Conservation (phyloP, 2,329 filamentous ascomycete species). For the Penicillium occitanis region DNA sequence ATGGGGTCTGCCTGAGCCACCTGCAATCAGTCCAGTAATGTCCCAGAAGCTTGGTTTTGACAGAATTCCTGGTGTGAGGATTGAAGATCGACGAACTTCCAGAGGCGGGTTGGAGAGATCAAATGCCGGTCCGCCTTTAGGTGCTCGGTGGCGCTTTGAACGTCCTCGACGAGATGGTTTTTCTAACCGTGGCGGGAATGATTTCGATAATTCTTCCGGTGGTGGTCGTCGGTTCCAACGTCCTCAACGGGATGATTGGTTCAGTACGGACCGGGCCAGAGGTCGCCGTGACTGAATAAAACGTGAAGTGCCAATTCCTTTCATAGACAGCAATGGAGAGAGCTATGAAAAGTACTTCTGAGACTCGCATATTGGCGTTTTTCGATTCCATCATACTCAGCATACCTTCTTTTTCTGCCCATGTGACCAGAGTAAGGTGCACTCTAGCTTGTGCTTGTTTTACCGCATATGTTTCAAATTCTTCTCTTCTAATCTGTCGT, state of each 20-base stretch:
- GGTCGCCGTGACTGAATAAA: background rate
- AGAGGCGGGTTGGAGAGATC: background rate
- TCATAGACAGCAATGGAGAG: background rate
- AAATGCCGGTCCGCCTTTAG: background rate
- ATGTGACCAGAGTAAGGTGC: background rate
- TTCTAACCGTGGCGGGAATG: background rate
- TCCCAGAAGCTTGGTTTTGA: constrained; percentile 34
- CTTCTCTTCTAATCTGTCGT: constrained; percentile 18
- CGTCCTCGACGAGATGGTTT: constrained; percentile 6
- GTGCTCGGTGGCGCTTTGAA: background rate
- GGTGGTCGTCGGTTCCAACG: background rate
- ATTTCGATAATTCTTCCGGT: background rate
- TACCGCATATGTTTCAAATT: constrained; percentile 11
- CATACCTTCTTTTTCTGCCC: background rate
- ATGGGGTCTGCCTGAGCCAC: constrained; percentile 48
- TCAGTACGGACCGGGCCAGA: background rate
- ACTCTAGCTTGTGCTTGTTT: constrained; percentile 6
- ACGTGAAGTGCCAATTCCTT: background rate
- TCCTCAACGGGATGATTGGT: constrained; percentile 3
- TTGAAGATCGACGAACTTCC: constrained; percentile 12
- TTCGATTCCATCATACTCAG: background rate
- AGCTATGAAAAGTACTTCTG: background rate
- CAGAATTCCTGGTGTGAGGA: constrained; percentile 29
- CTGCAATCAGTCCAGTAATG: constrained; percentile 29
- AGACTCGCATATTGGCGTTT: constrained; percentile 6